Evolutionary conservation across 305 asterid genomes (phyloP), one percentile per base, ranked within the genome.

Genomic region (Fraxinus angustifolia): DNA sequence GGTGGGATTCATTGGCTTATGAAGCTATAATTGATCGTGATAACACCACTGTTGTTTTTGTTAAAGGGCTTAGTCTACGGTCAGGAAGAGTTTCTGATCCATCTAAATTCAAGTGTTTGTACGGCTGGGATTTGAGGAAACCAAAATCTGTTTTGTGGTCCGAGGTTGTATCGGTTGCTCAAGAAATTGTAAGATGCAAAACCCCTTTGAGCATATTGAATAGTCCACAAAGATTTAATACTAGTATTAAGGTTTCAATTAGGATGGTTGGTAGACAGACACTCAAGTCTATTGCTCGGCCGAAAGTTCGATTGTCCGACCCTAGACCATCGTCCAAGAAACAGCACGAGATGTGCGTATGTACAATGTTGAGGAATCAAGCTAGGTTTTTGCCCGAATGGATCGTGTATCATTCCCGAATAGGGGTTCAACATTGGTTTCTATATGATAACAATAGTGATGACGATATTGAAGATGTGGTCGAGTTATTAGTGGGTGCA

Each of bases 361-460:
- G 97, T 81, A 93, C 97, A 2, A 91, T 93, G 95, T 72, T 93
- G 85, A 86, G 91, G 87, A 92, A 92, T 50, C 95, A 91, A 79
- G 97, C 94, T 0, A 82, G 88, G 5, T 88, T 90, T 80, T 42
- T 92, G 62, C 84, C 75, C 2, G 97, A 92, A 40, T 93, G 97
- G 97, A 80, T 92, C 53, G 76, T 85, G 82, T 92, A 92, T 45
- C 94, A 93, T 42, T 60, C 83, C 8, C 80, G 79, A 11, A 84
- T 91, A 4, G 97, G 95, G 3, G 92, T 93, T 42, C 88, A 86
- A 42, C 90, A 90, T 34, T 93, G 97, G 95, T 92, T 88, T 72
- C 72, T 92, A 7, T 92, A 93, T 12, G 97, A 93, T 50, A 93
- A 93, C 85, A 91, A 89, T 71, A 93, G 97, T 11, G 85, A 82